Evolutionary conservation across 371 early-diverging fungal species (phyloP), one percentile per base, ranked within the genome.

Genomic region (Mucor sp.): DNA sequence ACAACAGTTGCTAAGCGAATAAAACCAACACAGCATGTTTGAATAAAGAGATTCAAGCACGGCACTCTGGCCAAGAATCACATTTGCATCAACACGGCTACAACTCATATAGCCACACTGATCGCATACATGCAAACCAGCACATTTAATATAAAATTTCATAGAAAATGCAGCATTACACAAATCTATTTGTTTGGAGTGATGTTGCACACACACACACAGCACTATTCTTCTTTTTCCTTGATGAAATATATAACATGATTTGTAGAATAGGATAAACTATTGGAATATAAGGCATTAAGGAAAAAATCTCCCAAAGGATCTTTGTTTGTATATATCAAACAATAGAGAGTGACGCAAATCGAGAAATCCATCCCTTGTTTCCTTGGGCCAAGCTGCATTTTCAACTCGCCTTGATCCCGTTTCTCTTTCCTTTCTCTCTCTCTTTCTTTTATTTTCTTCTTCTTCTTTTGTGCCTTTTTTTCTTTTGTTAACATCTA

Each of bases 151-250:
- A 37, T 37, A 14, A 37, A 37, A 14, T 37, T 23, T 6, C 19
- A 23, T 39, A 43, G 17, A 14, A 17, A 28, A n/a, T n/a, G 17
- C 48, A 47, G 25, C 37, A 43, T 43, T 30, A 60, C 47, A 35
- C 62, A 62, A 48, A 35, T 47, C 19, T 21, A 39, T 66, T 37
- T 47, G 25, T 60, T 66, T 41, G 66, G 66, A 66, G 41, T 66
- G 60, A 66, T 39, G 66, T 66, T 27, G 53, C 53, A 66, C 30
- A 30, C 30, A 30, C 30, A 30, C 66, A 66, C 27, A 28, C 23
- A 30, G 19, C 15, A 35, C 11, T 37, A 25, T 55, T 55, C 37
- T 28, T 63, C 37, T 39, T n/a, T 37, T 61, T 61, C 61, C 32
- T 62, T 33, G 33, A 32, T 33, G 23, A 32, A 57, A 57, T 25